phyloP scores from a whole-genome alignment of 2,329 filamentous ascomycete genomes.

The Paracoccidioides brasiliensis region DNA sequence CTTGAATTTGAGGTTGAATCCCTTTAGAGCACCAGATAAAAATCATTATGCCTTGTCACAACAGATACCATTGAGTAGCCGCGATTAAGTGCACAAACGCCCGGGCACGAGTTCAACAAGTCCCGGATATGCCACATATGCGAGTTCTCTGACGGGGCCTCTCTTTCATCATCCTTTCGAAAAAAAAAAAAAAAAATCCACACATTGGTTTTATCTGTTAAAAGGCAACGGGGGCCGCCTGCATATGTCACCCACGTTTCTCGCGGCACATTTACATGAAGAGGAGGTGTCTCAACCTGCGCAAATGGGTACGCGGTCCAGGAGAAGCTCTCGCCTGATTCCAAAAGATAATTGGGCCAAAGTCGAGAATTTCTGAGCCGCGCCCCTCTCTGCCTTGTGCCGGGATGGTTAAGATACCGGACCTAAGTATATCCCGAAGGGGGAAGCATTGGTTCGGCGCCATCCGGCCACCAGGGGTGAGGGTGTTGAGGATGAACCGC shows the following conservation, averaged over 20 bases:
- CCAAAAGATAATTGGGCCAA: conserved; percentile 56
- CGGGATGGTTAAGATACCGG: conserved; percentile 47
- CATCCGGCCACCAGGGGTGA: conserved; percentile 44
- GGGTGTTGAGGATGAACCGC: conserved; percentile 51
- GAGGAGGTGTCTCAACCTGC: conserved; percentile 62
- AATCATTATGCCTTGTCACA: no score
- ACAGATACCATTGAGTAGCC: no score
- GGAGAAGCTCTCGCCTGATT: conserved; percentile 60
- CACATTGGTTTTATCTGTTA: conserved; percentile 61
- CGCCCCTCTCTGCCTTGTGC: conserved; percentile 53
- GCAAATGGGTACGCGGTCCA: conserved; percentile 58
- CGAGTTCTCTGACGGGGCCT: no score
- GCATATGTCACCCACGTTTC: conserved; percentile 58
- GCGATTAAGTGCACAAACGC: no score
- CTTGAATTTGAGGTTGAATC: no score
- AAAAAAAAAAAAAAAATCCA: no score
- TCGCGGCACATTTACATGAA: conserved; percentile 51
- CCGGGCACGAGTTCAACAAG: no score
- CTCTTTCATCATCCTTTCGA: no score
- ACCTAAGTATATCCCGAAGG: conserved; percentile 52
- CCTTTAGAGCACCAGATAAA: no score
- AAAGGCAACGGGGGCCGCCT: conserved; percentile 38
- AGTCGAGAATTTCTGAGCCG: conserved; percentile 50
- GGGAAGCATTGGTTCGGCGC: conserved; percentile 55
- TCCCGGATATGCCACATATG: no score